A percentile compares a stretch with the other conserved stretches of the same genome.
Evolutionary conservation across 2,329 filamentous ascomycete species (phyloP).

Genomic region (Penicillium sp.): DNA sequence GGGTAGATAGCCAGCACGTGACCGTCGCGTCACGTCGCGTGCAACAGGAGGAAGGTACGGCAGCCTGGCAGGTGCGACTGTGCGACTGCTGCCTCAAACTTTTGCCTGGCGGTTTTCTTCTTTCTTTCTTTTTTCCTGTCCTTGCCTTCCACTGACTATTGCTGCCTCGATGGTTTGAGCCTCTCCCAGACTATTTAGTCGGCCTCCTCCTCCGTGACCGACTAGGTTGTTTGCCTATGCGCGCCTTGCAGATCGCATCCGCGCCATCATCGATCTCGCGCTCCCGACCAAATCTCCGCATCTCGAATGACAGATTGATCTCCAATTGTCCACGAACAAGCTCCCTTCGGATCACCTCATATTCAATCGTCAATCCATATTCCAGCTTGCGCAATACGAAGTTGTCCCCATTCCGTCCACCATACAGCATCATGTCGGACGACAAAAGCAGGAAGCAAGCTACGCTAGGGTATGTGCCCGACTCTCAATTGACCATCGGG

Average conservation of each 20-base stretch:
- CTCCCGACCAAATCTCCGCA: slow-evolving; percentile 10
- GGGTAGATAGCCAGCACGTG: slow-evolving; percentile 24
- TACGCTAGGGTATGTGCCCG: slow-evolving; percentile 84
- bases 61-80: slow-evolving; percentile 1
- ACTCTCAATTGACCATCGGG: slow-evolving; percentile 74
- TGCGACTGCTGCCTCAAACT: slow-evolving; percentile 4
- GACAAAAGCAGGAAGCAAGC: slow-evolving; percentile 66
- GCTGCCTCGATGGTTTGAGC: neutral
- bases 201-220: neutral
- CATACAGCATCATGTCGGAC: slow-evolving; percentile 29
- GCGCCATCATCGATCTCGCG: slow-evolving; percentile 24
- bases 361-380: neutral
- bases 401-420: neutral
- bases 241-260: slow-evolving; percentile 12
- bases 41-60: slow-evolving; percentile 4
- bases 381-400: neutral
- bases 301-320: neutral
- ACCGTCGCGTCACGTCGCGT: slow-evolving; percentile 25
- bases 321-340: neutral
- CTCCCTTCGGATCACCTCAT: neutral
- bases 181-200: neutral
- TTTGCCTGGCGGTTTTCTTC: neutral
- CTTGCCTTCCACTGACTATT: too few species aligned
- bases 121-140: neutral
- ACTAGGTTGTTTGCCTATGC: slow-evolving; percentile 18